Conservation (phyloP, 164 flowering plant species). For the Stephania yunnanensis region DNA sequence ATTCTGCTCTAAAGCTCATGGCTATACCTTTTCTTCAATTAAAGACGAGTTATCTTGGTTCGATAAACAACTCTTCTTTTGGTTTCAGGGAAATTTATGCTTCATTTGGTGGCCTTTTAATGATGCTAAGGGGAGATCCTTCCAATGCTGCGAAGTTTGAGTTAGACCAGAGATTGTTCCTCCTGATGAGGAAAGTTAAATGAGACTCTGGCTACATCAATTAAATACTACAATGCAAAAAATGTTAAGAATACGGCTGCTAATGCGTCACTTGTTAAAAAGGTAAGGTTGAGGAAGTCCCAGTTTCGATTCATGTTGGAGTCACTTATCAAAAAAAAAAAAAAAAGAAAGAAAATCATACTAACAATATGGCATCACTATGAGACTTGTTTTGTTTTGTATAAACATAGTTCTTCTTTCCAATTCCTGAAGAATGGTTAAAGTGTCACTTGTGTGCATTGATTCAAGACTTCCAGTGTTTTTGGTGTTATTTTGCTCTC, state of each 20-base stretch:
- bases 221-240: neutral
- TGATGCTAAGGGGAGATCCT: conserved; percentile 71
- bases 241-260: neutral
- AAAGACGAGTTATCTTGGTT: neutral
- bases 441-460: neutral
- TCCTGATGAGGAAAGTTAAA: conserved; percentile 62
- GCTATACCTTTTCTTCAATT: neutral
- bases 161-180: conserved; percentile 74
- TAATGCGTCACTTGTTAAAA: too few species aligned
- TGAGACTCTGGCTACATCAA: conserved; percentile 2
- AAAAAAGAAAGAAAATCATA: too few species aligned
- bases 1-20: neutral
- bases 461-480: too few species aligned
- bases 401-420: neutral
- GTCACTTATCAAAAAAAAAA: too few species aligned
- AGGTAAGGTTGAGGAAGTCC: too few species aligned
- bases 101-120: conserved; percentile 83
- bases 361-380: neutral
- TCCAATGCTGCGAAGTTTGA: conserved; percentile 44
- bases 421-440: neutral
- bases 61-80: conserved; percentile 2
- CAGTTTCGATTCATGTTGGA: too few species aligned
- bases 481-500: too few species aligned
- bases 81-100: conserved; percentile 58
- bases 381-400: neutral